Evolutionary conservation across 2,329 filamentous ascomycete species (phyloP).

Genomic region (Rhexocercosporidium sp.): DNA sequence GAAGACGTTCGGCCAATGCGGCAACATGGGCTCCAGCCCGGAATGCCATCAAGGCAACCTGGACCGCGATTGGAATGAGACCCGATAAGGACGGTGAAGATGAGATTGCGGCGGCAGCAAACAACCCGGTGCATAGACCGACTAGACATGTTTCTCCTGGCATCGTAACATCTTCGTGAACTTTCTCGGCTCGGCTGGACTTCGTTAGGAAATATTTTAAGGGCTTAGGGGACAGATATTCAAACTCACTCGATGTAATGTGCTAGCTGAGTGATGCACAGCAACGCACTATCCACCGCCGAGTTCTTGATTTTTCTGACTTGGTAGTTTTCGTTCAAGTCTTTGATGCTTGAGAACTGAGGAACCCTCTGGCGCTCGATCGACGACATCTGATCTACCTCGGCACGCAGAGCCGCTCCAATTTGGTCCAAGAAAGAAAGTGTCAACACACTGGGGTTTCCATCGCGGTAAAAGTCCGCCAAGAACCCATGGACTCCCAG

Average conservation of each 20-base stretch:
- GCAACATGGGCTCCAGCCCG: conserved; percentile 43
- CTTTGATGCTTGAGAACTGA: conserved; percentile 64
- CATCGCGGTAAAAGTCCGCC: conserved; percentile 55
- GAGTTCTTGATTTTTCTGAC: conserved; percentile 61
- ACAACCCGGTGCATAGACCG: conserved; percentile 71
- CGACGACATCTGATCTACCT: conserved; percentile 61
- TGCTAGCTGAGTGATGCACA: conserved; percentile 68
- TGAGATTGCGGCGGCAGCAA: conserved; percentile 71
- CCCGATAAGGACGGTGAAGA: conserved; percentile 66
- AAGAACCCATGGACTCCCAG: conserved; percentile 69
- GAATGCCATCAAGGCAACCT: conserved; percentile 70
- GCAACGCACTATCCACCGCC: conserved; percentile 67
- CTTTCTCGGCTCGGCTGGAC: conserved; percentile 56
- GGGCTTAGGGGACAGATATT: neutral
- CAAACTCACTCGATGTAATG: conserved; percentile 70
- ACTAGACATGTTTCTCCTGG: conserved; percentile 60
- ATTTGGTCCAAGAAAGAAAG: conserved; percentile 66
- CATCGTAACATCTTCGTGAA: conserved; percentile 58
- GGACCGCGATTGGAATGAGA: conserved; percentile 65
- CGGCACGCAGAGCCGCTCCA: conserved; percentile 61
- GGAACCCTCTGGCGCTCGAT: conserved; percentile 64
- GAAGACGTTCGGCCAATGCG: conserved; percentile 26
- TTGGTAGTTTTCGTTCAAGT: conserved; percentile 69
- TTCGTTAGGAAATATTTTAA: neutral
- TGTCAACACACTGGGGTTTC: conserved; percentile 56